phyloP scores from a whole-genome alignment of 1,139 yeast genomes.

The Martiniozyma asiatica region DNA sequence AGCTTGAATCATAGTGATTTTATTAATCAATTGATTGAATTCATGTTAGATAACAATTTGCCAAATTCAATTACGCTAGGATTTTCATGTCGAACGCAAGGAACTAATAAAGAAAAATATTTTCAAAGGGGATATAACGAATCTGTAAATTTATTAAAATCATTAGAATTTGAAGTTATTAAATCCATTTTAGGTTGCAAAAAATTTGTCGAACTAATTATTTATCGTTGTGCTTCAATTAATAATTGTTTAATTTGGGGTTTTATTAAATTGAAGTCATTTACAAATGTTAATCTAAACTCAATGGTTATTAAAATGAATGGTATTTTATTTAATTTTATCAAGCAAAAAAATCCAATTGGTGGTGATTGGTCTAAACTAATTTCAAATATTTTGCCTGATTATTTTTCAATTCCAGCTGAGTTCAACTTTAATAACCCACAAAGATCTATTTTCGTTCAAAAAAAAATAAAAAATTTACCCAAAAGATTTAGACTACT shows the following conservation, averaged over 20 bases:
- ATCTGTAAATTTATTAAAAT: conserved; percentile 21
- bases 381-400: conserved; percentile 1
- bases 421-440: too few species aligned
- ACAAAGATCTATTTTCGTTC: conserved; percentile 1
- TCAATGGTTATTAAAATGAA: too few species aligned
- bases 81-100: conserved; percentile 10
- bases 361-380: conserved; percentile 1
- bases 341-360: not conserved
- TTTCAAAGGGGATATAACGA: conserved; percentile 16
- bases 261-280: conserved; percentile 27
- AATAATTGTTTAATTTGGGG: conserved; percentile 11
- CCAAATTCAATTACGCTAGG: conserved; percentile 17
- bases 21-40: conserved; percentile 15
- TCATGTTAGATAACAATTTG: conserved; percentile 7
- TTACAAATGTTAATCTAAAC: conserved; percentile 1
- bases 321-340: too few species aligned
- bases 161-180: conserved; percentile 27
- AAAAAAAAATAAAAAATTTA: conserved; percentile 1
- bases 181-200: conserved; percentile 25
- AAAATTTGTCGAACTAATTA: conserved; percentile 25
- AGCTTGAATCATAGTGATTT: conserved; percentile 14
- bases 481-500: conserved; percentile 20
- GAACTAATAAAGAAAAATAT: conserved; percentile 7
- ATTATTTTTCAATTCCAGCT: not conserved
- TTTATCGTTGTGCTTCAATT: conserved; percentile 24